Conservation (phyloP, 257 asterid species). For the Nicotiana noctiflora region DNA sequence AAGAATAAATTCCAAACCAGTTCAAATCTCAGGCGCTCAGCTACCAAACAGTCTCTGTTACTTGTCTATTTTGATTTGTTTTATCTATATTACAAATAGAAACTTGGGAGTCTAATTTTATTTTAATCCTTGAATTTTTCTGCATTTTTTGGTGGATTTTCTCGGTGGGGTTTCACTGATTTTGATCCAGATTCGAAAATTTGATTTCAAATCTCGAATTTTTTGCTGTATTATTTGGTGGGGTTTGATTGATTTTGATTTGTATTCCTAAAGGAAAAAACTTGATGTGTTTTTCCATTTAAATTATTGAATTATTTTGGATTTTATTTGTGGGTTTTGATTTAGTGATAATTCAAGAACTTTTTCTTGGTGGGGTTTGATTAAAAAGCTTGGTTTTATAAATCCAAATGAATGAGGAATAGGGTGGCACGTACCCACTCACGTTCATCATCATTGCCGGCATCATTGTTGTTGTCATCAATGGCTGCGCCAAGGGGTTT, state of each 20-base stretch:
- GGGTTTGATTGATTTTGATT: background rate
- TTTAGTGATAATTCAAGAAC: background rate
- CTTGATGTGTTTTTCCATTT: background rate
- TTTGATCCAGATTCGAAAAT: background rate
- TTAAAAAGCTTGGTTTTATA: background rate
- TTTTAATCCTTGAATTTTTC: background rate
- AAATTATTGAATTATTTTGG: background rate
- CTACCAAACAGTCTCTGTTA: background rate
- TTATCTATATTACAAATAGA: background rate
- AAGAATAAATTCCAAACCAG: background rate
- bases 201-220: background rate
- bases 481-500: slow-evolving; percentile 75
- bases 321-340: background rate
- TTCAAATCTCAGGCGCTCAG: slow-evolving; percentile 1
- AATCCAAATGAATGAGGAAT: slow-evolving; percentile 7
- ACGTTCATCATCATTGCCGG: background rate
- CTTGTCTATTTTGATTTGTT: background rate
- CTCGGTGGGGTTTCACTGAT: background rate
- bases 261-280: background rate
- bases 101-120: background rate
- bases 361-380: background rate
- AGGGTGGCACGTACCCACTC: background rate
- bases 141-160: background rate
- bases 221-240: background rate
- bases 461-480: slow-evolving; percentile 14